Evolutionary conservation across 768 basidiomycete species (phyloP).

Genomic region (Amanita muscaria): DNA sequence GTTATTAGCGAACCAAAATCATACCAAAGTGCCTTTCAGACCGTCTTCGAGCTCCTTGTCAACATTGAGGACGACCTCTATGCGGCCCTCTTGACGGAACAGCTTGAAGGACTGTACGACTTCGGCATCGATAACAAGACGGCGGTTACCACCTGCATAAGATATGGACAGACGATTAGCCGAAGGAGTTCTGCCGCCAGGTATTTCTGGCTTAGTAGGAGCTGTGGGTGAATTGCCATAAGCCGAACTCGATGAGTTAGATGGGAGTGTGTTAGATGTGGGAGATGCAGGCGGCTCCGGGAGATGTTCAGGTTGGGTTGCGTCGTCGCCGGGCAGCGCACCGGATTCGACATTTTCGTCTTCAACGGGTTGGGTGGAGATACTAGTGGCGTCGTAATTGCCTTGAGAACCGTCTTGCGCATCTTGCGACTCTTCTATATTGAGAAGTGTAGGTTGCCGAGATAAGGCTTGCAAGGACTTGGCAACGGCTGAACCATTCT

Average conservation of each 20-base stretch:
- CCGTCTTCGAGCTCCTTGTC: slow-evolving; percentile 44
- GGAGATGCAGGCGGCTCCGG: slow-evolving; percentile 55
- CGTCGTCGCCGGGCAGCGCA: slow-evolving; percentile 12
- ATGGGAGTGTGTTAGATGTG: slow-evolving; percentile 38
- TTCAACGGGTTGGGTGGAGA: slow-evolving; percentile 10
- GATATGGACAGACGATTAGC: slow-evolving; percentile 90
- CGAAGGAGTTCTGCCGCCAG: slow-evolving; percentile 46
- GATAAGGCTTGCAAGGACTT: slow-evolving; percentile 38
- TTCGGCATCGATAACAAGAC: slow-evolving; percentile 84
- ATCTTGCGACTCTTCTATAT: slow-evolving; percentile 24
- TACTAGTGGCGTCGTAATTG: slow-evolving; percentile 3
- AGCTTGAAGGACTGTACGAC: slow-evolving; percentile 77
- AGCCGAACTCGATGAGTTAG: slow-evolving; percentile 32
- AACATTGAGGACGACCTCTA: slow-evolving; percentile 69
- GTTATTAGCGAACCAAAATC: slow-evolving; percentile 15
- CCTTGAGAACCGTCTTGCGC: slow-evolving; percentile 15
- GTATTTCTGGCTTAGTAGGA: slow-evolving; percentile 26
- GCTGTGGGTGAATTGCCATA: slow-evolving; percentile 39
- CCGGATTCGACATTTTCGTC: slow-evolving; percentile 9
- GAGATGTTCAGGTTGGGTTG: slow-evolving; percentile 34
- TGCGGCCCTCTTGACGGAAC: slow-evolving; percentile 72
- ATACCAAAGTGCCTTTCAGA: slow-evolving; percentile 70
- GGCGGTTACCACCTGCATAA: slow-evolving; percentile 80
- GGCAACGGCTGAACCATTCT: slow-evolving; percentile 12
- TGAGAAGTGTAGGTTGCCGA: slow-evolving; percentile 42